Evolutionary conservation across 169 alveolate genomes (phyloP).

Genomic region (Eimeria praecox): DNA sequence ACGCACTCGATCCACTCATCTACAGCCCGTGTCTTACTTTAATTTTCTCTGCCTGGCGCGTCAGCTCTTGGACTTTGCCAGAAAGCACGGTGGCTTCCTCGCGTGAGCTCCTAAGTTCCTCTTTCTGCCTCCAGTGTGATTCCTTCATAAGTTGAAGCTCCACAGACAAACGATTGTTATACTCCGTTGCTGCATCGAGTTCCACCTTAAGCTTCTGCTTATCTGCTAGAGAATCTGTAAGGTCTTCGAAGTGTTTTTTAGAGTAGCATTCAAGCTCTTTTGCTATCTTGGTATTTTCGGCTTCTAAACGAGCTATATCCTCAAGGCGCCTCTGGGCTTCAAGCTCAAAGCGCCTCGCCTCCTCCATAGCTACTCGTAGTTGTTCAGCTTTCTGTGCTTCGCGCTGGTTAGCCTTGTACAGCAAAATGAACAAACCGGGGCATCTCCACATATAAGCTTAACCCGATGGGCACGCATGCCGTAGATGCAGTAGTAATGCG

Average conservation of each 20-base stretch:
- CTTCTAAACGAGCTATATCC: slow-evolving; percentile 9
- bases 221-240: slow-evolving; percentile 34
- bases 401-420: slow-evolving; percentile 52
- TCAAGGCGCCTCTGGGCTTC: slow-evolving; percentile 27
- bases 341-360: slow-evolving; percentile 21
- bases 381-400: slow-evolving; percentile 57
- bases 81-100: slow-evolving; percentile 52
- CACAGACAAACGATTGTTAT: neutral
- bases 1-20: neutral
- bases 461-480: neutral
- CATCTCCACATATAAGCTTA: neutral
- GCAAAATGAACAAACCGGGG: neutral
- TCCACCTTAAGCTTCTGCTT: slow-evolving; percentile 50
- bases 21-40: slow-evolving; percentile 1
- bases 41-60: slow-evolving; percentile 48
- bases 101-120: slow-evolving; percentile 44
- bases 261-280: slow-evolving; percentile 45
- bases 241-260: slow-evolving; percentile 38
- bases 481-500: neutral
- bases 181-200: slow-evolving; percentile 25
- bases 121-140: neutral
- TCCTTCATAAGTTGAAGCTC: slow-evolving; percentile 63
- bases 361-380: slow-evolving; percentile 12
- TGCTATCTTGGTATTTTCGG: slow-evolving; percentile 43
- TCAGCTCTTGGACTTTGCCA: slow-evolving; percentile 23